These are phyloP conservation scores for Candida pini DNA, from an alignment of 805 yeast species.

Conservation along the genomic window DNA sequence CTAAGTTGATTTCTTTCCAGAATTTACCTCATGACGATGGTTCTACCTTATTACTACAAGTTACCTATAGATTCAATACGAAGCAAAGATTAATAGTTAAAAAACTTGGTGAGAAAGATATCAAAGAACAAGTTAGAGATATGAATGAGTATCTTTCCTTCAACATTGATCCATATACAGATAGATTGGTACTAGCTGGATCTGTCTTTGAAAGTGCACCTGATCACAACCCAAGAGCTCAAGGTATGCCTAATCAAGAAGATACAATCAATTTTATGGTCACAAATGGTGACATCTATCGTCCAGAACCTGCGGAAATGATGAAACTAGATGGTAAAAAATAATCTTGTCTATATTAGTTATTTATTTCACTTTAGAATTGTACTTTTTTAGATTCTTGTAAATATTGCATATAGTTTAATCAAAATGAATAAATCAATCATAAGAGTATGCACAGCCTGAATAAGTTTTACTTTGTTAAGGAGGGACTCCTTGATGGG, in stretches of 20 bases:
- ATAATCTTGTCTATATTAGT: too few relatives aligned
- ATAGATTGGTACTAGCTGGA: constrained; percentile 57
- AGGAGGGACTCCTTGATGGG: too few relatives aligned
- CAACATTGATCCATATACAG: constrained; percentile 54
- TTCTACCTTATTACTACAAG: constrained; percentile 35
- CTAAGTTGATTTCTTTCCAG: constrained; percentile 67
- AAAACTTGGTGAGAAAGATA: constrained; percentile 36
- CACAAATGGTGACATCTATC: constrained; percentile 31
- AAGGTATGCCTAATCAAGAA: constrained; percentile 22
- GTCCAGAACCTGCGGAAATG: constrained; percentile 28
- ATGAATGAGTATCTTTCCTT: constrained; percentile 58
- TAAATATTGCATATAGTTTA: too few relatives aligned
- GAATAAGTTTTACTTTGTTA: too few relatives aligned
- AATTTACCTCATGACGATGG: constrained; percentile 40
- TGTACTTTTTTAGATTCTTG: too few relatives aligned
- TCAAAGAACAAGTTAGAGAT: constrained; percentile 41
- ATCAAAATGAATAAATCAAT: too few relatives aligned
- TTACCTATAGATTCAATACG: constrained; percentile 59
- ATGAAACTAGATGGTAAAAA: too few relatives aligned
- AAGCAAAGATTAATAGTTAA: constrained; percentile 51
- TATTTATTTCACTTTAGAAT: too few relatives aligned
- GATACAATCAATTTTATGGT: constrained; percentile 28
- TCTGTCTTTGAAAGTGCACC: constrained; percentile 58
- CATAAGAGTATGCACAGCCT: too few relatives aligned
- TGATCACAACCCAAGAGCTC: constrained; percentile 28